Percentiles rank a stretch among this genome's conserved stretches.
These are phyloP conservation scores for Inonotus obliquus DNA, from an alignment of 1,284 basidiomycete species.

Conservation along the genomic window DNA sequence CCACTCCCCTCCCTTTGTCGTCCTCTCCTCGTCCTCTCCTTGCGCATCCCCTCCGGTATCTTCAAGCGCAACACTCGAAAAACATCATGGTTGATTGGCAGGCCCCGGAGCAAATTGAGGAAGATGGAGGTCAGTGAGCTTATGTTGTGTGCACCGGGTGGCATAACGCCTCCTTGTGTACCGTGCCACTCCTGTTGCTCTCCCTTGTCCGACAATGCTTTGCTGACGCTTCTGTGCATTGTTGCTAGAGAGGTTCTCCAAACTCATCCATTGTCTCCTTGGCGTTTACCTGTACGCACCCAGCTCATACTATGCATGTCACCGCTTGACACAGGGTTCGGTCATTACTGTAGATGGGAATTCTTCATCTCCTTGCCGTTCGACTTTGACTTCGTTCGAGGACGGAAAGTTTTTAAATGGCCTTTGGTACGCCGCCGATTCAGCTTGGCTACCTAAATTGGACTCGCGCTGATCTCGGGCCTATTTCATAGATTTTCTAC, in stretches of 20 bases:
- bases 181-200: neutral
- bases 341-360: constrained; percentile 46
- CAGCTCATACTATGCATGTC: neutral
- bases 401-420: constrained; percentile 59
- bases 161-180: neutral
- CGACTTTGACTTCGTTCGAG: constrained; percentile 60
- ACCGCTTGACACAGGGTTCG: neutral
- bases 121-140: constrained; percentile 16
- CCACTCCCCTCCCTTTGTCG: neutral
- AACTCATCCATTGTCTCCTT: constrained; percentile 61
- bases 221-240: constrained; percentile 15
- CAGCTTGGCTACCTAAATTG: neutral
- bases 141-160: neutral
- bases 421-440: constrained; percentile 41
- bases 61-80: neutral
- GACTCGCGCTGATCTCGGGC: neutral
- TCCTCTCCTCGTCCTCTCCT: neutral
- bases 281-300: constrained; percentile 60
- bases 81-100: constrained; percentile 19
- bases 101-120: constrained; percentile 4
- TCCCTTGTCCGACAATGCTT: neutral
- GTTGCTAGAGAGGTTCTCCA: constrained; percentile 49
- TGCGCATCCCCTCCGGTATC: neutral
- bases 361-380: constrained; percentile 61
- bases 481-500: constrained; percentile 54